phyloP scores from a whole-genome alignment of 108 stramenopile genomes.

The Thalassiosira profunda region DNA sequence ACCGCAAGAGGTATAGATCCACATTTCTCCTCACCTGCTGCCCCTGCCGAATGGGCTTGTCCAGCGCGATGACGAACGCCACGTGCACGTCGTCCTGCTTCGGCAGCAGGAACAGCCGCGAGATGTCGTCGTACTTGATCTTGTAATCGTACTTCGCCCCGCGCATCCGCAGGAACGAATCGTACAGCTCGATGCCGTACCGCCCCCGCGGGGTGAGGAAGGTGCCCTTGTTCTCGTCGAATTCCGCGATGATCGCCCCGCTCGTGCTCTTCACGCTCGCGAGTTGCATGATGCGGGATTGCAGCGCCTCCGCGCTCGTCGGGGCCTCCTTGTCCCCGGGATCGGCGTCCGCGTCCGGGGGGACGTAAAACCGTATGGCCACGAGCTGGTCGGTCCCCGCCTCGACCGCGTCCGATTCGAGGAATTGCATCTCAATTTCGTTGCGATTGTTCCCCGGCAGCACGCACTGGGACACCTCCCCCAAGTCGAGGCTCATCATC shows the following conservation, averaged over 20 bases:
- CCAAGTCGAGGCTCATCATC: constrained; percentile 85
- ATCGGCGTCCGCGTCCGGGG: constrained; percentile 90
- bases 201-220: constrained; percentile 98
- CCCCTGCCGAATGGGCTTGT: constrained; percentile 98
- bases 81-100: constrained; percentile 94
- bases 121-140: constrained; percentile 97
- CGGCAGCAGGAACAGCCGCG: constrained; percentile 93
- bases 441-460: constrained; percentile 92
- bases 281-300: constrained; percentile 76
- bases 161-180: constrained; percentile 89
- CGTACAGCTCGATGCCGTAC: constrained; percentile 96
- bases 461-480: constrained; percentile 90
- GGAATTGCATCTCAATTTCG: constrained; percentile 93
- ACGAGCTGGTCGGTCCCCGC: constrained; percentile 91
- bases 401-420: constrained; percentile 88
- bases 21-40: constrained; percentile 79
- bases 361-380: constrained; percentile 93
- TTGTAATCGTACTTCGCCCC: constrained; percentile 99
- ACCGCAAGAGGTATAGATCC: too few relatives aligned
- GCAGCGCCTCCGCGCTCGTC: constrained; percentile 81
- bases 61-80: constrained; percentile 98
- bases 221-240: constrained; percentile 92
- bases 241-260: constrained; percentile 91
- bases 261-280: constrained; percentile 92
- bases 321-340: constrained; percentile 72